Evolutionary conservation across 192 early-diverging fungal genomes (phyloP).

Genomic region (Gaertneriomyces semiglobifer): DNA sequence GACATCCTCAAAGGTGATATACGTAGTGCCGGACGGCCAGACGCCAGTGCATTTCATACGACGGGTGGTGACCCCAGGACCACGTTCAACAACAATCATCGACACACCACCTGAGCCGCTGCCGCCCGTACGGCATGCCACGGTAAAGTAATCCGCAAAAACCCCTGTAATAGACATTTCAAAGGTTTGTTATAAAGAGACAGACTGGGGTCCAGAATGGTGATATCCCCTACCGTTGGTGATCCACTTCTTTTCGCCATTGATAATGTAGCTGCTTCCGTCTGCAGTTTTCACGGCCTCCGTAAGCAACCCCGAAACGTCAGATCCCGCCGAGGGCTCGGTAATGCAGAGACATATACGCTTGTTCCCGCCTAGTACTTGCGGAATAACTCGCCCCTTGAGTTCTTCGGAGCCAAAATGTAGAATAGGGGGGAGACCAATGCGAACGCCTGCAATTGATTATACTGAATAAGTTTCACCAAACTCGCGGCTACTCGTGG

Average conservation of each 20-base stretch:
- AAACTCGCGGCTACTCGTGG: neutral
- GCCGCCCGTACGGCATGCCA: conserved; percentile 70
- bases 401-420: conserved; percentile 60
- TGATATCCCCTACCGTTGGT: neutral
- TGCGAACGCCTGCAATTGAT: conserved; percentile 50
- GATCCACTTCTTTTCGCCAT: conserved; percentile 66
- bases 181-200: neutral
- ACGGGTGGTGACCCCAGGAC: conserved; percentile 56
- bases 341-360: conserved; percentile 70
- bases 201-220: neutral
- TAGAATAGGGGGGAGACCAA: conserved; percentile 70
- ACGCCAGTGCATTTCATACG: conserved; percentile 74
- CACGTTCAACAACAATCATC: conserved; percentile 63
- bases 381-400: conserved; percentile 55
- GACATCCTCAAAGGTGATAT: conserved; percentile 69
- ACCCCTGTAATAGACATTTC: conserved; percentile 58
- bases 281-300: conserved; percentile 53
- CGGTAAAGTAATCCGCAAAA: conserved; percentile 74
- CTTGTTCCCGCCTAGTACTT: conserved; percentile 63
- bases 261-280: conserved; percentile 60
- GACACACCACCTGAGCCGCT: conserved; percentile 69
- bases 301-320: conserved; percentile 64
- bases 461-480: neutral
- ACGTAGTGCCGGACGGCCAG: conserved; percentile 70
- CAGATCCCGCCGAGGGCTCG: conserved; percentile 57